A percentile compares a stretch with the other conserved stretches of the same genome.
Evolutionary conservation across 331 rosid genomes (phyloP).

Genomic region (Phaseolus coccineus): DNA sequence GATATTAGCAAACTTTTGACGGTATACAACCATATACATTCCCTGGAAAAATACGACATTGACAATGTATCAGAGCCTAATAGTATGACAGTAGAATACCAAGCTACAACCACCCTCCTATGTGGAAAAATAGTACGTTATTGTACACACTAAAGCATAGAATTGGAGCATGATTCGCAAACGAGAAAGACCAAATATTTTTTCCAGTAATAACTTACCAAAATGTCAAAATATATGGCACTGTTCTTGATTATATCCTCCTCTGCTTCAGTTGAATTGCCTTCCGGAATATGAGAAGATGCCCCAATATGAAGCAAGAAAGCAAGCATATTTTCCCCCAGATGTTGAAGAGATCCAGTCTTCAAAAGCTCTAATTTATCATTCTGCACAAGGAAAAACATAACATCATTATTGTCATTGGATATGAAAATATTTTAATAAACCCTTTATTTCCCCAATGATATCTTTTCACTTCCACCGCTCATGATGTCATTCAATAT

Average conservation of each 20-base stretch:
- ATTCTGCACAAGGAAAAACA: slow-evolving; percentile 69
- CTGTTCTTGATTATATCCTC: slow-evolving; percentile 56
- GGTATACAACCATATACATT: slow-evolving; percentile 79
- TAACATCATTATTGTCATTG: slow-evolving; percentile 25
- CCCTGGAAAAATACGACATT: slow-evolving; percentile 64
- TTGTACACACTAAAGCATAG: slow-evolving; percentile 15
- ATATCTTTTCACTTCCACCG: slow-evolving; percentile 27
- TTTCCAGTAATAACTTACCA: slow-evolving; percentile 59
- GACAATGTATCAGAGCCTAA: slow-evolving; percentile 33
- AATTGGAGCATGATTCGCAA: slow-evolving; percentile 27
- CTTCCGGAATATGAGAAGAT: slow-evolving; percentile 74
- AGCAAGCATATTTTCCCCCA: slow-evolving; percentile 98
- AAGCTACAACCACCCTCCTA: slow-evolving; percentile 22
- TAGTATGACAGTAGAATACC: slow-evolving; percentile 16
- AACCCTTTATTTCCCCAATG: slow-evolving; percentile 18
- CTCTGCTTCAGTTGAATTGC: slow-evolving; percentile 53
- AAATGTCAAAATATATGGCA: slow-evolving; percentile 82
- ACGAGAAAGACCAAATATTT: slow-evolving; percentile 31
- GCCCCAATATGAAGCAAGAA: slow-evolving; percentile 81
- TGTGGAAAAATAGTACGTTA: slow-evolving; percentile 25
- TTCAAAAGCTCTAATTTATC: slow-evolving; percentile 85
- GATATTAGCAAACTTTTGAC: slow-evolving; percentile 73
- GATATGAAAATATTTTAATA: slow-evolving; percentile 25
- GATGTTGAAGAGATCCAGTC: slow-evolving; percentile 95
- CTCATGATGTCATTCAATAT: slow-evolving; percentile 11